Percentiles rank a stretch among this genome's conserved stretches.
Conservation (phyloP, 2,329 filamentous ascomycete species). For the Hypoxylon sp. region DNA sequence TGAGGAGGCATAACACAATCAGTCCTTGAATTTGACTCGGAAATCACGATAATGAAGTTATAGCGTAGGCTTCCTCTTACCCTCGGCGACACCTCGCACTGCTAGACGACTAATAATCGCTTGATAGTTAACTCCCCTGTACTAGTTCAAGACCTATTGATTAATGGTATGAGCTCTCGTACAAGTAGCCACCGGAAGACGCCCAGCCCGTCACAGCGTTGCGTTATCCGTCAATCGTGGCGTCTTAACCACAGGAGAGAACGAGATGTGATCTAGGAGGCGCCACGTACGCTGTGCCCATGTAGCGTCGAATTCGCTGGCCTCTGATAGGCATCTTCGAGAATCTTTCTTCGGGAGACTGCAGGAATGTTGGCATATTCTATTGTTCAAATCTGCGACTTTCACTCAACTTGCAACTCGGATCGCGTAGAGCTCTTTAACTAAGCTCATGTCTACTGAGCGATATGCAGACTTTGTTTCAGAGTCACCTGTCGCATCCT, state of each 20-base stretch:
- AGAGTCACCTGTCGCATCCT: slow-evolving; percentile 11
- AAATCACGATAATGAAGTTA: slow-evolving; percentile 7
- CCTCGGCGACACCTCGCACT: slow-evolving; percentile 9
- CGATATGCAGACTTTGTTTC: slow-evolving; percentile 11
- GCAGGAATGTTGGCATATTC: slow-evolving; percentile 46
- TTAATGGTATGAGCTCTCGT: slow-evolving; percentile 30
- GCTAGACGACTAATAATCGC: slow-evolving; percentile 13
- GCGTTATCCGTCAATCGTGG: slow-evolving; percentile 43
- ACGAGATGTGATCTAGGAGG: slow-evolving; percentile 44
- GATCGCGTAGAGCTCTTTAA: slow-evolving; percentile 11
- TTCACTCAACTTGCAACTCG: slow-evolving; percentile 19
- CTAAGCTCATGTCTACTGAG: slow-evolving; percentile 1
- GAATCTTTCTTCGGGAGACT: slow-evolving; percentile 48
- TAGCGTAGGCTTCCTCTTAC: neutral
- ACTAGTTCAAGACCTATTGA: neutral
- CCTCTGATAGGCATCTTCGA: slow-evolving; percentile 42
- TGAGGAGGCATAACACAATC: neutral
- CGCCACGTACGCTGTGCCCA: slow-evolving; percentile 45
- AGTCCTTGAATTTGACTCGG: neutral
- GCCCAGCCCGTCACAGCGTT: slow-evolving; percentile 41
- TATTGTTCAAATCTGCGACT: slow-evolving; percentile 26
- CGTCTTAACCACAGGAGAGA: slow-evolving; percentile 42
- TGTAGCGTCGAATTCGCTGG: slow-evolving; percentile 40
- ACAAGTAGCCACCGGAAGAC: slow-evolving; percentile 45
- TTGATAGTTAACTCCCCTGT: slow-evolving; percentile 19